Conservation (phyloP, 176 grass and related monocot species). For the Panicum miliaceum region DNA sequence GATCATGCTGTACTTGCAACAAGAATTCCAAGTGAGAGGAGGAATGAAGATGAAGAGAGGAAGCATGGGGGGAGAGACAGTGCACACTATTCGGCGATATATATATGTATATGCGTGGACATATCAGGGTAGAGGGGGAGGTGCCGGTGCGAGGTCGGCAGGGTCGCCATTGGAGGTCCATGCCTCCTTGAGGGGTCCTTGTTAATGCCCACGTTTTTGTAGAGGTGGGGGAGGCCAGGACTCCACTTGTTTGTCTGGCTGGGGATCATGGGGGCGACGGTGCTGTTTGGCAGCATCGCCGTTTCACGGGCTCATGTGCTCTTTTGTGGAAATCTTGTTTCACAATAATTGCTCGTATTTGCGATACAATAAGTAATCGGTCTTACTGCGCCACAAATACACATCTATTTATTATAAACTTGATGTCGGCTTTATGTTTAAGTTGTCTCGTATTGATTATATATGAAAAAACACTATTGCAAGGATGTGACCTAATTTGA, state of each 20-base stretch:
- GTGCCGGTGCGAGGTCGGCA: slow-evolving; percentile 34
- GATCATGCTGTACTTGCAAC: slow-evolving; percentile 36
- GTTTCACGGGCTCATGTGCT: neutral
- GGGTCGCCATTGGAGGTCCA: slow-evolving; percentile 33
- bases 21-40: neutral
- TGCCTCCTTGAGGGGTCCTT: slow-evolving; percentile 35
- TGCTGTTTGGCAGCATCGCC: too few relatives aligned
- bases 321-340: neutral
- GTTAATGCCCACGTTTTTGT: slow-evolving; percentile 53
- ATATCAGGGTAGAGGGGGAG: slow-evolving; percentile 6
- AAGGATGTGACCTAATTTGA: neutral
- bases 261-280: neutral
- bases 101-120: slow-evolving; percentile 1
- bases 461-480: neutral
- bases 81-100: slow-evolving; percentile 14
- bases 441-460: neutral
- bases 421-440: neutral
- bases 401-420: neutral
- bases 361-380: too few relatives aligned
- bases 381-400: neutral
- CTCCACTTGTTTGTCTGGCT: slow-evolving; percentile 25
- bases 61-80: slow-evolving; percentile 28
- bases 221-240: neutral
- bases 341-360: neutral
- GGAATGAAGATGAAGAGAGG: neutral